These are phyloP conservation scores for Fallopia convolvulus DNA, from an alignment of 148 eudicot genomes.

Conservation along the genomic window DNA sequence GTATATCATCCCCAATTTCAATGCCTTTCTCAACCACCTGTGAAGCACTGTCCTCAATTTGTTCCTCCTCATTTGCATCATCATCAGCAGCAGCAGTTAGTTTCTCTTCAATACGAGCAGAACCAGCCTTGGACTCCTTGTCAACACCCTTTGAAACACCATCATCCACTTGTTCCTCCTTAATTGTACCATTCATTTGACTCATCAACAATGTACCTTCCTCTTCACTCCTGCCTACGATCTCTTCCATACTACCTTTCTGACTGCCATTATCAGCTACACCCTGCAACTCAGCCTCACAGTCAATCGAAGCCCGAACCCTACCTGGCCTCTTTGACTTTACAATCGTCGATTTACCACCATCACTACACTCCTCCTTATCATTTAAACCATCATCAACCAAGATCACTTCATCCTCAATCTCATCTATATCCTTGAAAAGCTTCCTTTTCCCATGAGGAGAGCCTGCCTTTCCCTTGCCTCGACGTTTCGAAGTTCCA, in stretches of 20 bases:
- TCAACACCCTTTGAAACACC: constrained; percentile 13
- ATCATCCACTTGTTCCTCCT: constrained; percentile 23
- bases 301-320: constrained; percentile 34
- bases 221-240: constrained; percentile 24
- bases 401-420: constrained; percentile 20
- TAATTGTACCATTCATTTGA: constrained; percentile 16
- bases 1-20: constrained; percentile 7
- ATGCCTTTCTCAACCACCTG: constrained; percentile 1
- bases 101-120: background rate
- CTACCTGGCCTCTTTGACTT: constrained; percentile 42
- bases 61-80: constrained; percentile 5
- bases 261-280: constrained; percentile 24
- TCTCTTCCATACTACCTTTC: constrained; percentile 19
- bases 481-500: constrained; percentile 16
- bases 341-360: constrained; percentile 31
- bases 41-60: background rate
- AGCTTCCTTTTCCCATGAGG: constrained; percentile 57
- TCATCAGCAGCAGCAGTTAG: background rate
- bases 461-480: constrained; percentile 21
- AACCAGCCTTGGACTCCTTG: constrained; percentile 16
- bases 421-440: constrained; percentile 36
- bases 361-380: constrained; percentile 21
- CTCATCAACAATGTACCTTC: constrained; percentile 15
- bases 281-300: constrained; percentile 29
- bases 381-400: constrained; percentile 19